Conservation (phyloP, 2,329 filamentous ascomycete genomes). For the Ophiobolus disseminans region DNA sequence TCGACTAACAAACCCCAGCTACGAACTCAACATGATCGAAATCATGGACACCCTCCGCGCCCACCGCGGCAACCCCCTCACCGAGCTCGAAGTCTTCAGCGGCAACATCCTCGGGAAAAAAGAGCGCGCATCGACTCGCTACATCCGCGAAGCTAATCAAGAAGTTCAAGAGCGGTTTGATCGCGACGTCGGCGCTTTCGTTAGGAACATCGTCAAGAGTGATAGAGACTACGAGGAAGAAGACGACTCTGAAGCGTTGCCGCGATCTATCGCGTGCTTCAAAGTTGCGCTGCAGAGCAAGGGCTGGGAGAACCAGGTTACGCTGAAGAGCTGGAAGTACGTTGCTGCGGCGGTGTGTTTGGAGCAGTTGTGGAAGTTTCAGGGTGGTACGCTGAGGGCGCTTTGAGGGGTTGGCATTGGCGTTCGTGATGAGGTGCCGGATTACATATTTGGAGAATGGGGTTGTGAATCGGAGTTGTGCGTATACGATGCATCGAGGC, state of each 20-base stretch:
- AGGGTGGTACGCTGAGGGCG: constrained; percentile 14
- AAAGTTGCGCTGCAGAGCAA: constrained; percentile 49
- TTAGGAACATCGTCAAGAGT: constrained; percentile 55
- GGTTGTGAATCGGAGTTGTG: no score
- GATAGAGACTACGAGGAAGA: constrained; percentile 33
- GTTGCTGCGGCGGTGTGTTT: constrained; percentile 60
- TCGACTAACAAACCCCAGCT: constrained; percentile 43
- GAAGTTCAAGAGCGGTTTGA: constrained; percentile 52
- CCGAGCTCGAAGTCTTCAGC: constrained; percentile 57
- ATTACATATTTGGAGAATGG: no score
- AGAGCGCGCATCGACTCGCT: constrained; percentile 45
- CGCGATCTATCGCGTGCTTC: constrained; percentile 60
- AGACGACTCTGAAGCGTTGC: constrained; percentile 51
- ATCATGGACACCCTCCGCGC: constrained; percentile 53
- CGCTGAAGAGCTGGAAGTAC: constrained; percentile 60
- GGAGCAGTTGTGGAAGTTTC: constrained; percentile 54
- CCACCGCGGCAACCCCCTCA: constrained; percentile 37
- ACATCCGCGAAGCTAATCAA: constrained; percentile 36
- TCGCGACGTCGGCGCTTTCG: constrained; percentile 52
- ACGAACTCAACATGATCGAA: constrained; percentile 60
- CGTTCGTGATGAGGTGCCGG: no score
- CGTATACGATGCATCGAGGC: no score
- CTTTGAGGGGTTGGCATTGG: constrained; percentile 15
- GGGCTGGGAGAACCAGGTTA: constrained; percentile 34
- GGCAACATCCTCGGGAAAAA: constrained; percentile 64